Base-by-base conservation (phyloP, 2,329 filamentous ascomycete genomes). In the Chrysoporthe austroafricana region DNA sequence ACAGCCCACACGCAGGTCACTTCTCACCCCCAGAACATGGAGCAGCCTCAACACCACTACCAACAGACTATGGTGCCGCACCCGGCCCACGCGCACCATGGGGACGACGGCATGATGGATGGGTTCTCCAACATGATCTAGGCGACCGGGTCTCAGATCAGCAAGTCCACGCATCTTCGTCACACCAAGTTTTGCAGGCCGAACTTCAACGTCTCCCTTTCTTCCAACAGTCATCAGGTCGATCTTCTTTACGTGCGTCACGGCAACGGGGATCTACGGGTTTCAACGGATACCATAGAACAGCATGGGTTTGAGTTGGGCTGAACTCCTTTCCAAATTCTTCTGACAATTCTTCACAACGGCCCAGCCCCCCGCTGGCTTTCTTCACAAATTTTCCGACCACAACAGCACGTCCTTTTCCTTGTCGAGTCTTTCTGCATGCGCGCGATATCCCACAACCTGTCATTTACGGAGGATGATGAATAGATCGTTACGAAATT, bases 91-190 rank as follows among this genome's bases (percentile, higher is more conserved):
- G 71, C 73, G 2, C 74, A 76, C 14, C 73, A 74, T 50, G 71
- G 74, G 66, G 76, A 79, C 69, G 76, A 73, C 52, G 73, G 39
- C 21, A 46, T 78, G 4, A 72, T 81, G 52, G 78, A 83, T 44
- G 78, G 78, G 42, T 73, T 81, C 43, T 75, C 79, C 16, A 83
- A 82, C 66, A 84, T 85, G 82, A 84, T 84, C 72, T 84, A 74
- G 63, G 36, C 52, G 58, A n/a, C 39, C 6, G 21, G 1, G 11
- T 34, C 42, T 43, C 32, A 44, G 18, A 34, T 11, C 36, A 34
- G 57, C 21, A 26, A 36, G 9, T 13, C 9, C 21, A 52, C 36
- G 13, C 21, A 26, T 39, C 21, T 16, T 43, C 18, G 4, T 21
- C 52, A 63, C 14, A 44, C 14, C 34, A 63, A 59, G 44, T 66